Conservation (phyloP, 805 yeast species). For the Hanseniaspora pseudoguilliermondii region DNA sequence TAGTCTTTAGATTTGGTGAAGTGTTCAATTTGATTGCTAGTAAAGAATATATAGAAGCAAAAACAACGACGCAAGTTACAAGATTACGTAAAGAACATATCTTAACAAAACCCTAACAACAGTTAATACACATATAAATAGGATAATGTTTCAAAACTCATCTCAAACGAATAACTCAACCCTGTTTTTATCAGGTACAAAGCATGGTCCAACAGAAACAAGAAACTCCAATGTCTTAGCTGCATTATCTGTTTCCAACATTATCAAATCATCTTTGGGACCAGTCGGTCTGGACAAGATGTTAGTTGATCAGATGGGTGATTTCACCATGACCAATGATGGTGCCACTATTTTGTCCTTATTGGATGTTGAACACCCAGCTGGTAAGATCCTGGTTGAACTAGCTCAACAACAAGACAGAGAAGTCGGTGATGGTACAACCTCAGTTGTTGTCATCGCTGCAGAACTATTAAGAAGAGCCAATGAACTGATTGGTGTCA, state of each 20-base stretch:
- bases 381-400: conserved; percentile 92
- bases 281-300: conserved; percentile 98
- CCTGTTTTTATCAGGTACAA: conserved; percentile 89
- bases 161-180: conserved; percentile 41
- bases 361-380: conserved; percentile 96
- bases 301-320: conserved; percentile 98
- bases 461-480: conserved; percentile 86
- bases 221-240: conserved; percentile 94
- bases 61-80: neutral
- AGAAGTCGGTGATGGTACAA: conserved; percentile 97
- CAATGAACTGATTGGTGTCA: conserved; percentile 80
- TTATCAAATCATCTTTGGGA: conserved; percentile 83
- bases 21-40: too few relatives aligned
- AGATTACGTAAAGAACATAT: neutral
- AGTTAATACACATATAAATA: neutral
- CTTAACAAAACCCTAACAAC: too few relatives aligned
- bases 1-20: too few relatives aligned
- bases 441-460: conserved; percentile 93
- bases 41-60: too few relatives aligned
- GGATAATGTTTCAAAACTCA: conserved; percentile 39
- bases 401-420: conserved; percentile 97
- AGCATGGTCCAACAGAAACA: conserved; percentile 88
- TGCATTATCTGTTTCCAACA: conserved; percentile 69
- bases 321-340: conserved; percentile 95
- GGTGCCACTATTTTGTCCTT: conserved; percentile 91